A percentile compares a stretch with the other conserved stretches of the same genome.
Conservation (phyloP, 2,329 filamentous ascomycete species). For the Pezicula carpinea region DNA sequence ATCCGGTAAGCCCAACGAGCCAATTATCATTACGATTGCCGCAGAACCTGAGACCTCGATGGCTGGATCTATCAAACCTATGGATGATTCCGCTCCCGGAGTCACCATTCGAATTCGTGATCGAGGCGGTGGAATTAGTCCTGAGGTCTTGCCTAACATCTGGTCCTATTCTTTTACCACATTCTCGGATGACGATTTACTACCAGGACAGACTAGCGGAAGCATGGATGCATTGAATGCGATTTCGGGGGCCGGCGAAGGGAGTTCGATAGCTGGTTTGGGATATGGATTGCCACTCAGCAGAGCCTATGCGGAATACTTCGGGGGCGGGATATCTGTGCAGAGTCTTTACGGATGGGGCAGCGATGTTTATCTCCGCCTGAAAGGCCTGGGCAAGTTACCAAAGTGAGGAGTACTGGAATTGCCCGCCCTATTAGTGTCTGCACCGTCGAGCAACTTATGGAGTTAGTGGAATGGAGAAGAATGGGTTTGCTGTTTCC, state of each 20-base stretch:
- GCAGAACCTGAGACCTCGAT: constrained; percentile 40
- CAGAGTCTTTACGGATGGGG: constrained; percentile 96
- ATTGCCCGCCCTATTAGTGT: neutral
- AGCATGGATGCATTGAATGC: constrained; percentile 68
- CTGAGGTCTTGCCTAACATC: constrained; percentile 77
- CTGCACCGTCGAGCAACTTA: neutral
- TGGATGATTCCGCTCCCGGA: constrained; percentile 67
- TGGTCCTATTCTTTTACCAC: constrained; percentile 99
- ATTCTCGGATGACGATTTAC: constrained; percentile 61
- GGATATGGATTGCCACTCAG: constrained; percentile 90
- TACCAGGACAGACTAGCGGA: constrained; percentile 37
- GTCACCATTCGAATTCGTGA: constrained; percentile 95
- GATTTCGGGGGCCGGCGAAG: constrained; percentile 67
- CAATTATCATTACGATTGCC: constrained; percentile 89
- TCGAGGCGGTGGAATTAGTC: constrained; percentile 86
- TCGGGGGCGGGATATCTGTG: constrained; percentile 91
- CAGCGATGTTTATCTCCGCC: constrained; percentile 57
- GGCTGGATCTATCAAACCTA: constrained; percentile 40
- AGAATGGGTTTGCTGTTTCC: no score
- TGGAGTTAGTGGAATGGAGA: neutral
- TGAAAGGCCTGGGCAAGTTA: constrained; percentile 32
- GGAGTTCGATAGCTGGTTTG: constrained; percentile 83
- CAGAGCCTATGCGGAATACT: constrained; percentile 94
- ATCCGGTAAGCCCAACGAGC: constrained; percentile 70
- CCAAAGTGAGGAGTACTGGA: constrained; percentile 5